These are phyloP conservation scores for Trypanosoma scelopori DNA, from an alignment of 208 protist genomes.

Conservation along the genomic window DNA sequence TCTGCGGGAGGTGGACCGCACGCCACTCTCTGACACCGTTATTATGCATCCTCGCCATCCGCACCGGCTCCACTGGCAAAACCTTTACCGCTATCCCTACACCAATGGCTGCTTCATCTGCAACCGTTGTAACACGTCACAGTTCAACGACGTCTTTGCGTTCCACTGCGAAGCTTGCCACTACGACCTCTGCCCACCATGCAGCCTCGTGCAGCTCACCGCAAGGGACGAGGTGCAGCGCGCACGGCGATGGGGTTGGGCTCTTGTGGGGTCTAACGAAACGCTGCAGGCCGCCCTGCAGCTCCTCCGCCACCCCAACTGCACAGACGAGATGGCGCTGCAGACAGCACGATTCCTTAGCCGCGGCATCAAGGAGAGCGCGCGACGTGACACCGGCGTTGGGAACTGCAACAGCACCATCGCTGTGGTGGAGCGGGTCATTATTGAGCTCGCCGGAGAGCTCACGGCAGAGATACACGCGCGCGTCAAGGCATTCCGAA, in stretches of 20 bases:
- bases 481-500: constrained; percentile 24
- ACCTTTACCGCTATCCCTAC: constrained; percentile 47
- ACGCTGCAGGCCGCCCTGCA: constrained; percentile 38
- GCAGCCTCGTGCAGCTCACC: constrained; percentile 48
- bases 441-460: constrained; percentile 20
- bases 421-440: constrained; percentile 20
- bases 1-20: constrained; percentile 8
- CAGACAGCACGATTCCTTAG: constrained; percentile 47
- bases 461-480: constrained; percentile 27
- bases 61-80: constrained; percentile 67
- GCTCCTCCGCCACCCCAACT: constrained; percentile 54
- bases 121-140: constrained; percentile 34
- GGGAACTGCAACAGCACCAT: constrained; percentile 7
- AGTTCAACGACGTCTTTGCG: constrained; percentile 28
- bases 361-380: constrained; percentile 58
- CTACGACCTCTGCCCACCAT: constrained; percentile 72
- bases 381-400: constrained; percentile 30
- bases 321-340: constrained; percentile 36
- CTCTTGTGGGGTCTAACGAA: constrained; percentile 32
- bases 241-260: constrained; percentile 42
- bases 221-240: constrained; percentile 41
- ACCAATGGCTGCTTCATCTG: constrained; percentile 51
- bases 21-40: constrained; percentile 25
- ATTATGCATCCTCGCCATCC: constrained; percentile 65
- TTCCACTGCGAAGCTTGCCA: constrained; percentile 70